A percentile compares a stretch with the other conserved stretches of the same genome.
Conservation (phyloP, 2,329 filamentous ascomycete genomes). For the Diplodia scrobiculata region DNA sequence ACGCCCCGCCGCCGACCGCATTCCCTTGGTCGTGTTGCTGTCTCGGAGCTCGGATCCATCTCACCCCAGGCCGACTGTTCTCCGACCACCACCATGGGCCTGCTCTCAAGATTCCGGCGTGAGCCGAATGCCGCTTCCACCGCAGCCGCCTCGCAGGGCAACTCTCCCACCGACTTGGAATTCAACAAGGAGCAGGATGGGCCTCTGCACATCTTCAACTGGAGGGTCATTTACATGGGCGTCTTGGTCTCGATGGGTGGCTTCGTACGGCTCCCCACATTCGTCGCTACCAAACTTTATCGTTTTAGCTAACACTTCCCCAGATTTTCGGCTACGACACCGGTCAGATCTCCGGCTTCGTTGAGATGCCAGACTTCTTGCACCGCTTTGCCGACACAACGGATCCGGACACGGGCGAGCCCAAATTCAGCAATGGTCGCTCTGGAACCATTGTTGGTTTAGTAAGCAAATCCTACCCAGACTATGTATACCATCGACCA, state of each 20-base stretch:
- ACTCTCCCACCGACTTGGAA: constrained; percentile 12
- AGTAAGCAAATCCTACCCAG: constrained; percentile 32
- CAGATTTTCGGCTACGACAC: constrained; percentile 41
- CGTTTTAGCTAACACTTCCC: background rate
- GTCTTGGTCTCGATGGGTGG: constrained; percentile 43
- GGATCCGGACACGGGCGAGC: constrained; percentile 33
- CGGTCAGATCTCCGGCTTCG: constrained; percentile 38
- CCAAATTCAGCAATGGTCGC: constrained; percentile 39
- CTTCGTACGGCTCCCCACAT: constrained; percentile 31
- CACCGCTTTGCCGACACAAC: constrained; percentile 37
- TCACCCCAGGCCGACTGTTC: background rate
- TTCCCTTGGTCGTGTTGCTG: background rate
- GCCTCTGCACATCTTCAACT: constrained; percentile 19
- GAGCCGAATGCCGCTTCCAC: constrained; percentile 11
- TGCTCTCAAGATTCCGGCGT: constrained; percentile 12
- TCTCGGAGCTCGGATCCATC: background rate
- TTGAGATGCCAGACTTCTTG: constrained; percentile 44
- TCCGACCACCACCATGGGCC: constrained; percentile 1
- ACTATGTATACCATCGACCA: no score
- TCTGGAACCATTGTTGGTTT: constrained; percentile 43
- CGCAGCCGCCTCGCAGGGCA: background rate
- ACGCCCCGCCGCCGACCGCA: background rate
- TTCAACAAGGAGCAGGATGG: constrained; percentile 8
- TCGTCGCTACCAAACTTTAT: background rate
- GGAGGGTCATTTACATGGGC: constrained; percentile 35